phyloP scores from a whole-genome alignment of 2,329 filamentous ascomycete genomes.

The Phyllosticta capitalensis region DNA sequence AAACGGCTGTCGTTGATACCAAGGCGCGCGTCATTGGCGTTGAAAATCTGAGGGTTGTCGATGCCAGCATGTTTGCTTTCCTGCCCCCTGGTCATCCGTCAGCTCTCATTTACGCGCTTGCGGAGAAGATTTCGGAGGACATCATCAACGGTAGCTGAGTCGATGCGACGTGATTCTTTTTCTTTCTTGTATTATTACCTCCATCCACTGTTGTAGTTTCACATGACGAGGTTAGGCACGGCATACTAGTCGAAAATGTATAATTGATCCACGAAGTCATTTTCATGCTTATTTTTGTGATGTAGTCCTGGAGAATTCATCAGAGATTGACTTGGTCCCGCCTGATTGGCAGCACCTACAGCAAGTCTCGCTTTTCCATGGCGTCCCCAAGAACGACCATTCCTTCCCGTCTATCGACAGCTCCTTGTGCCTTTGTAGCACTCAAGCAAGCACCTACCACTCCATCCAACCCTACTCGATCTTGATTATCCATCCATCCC shows the following conservation, averaged over 20 bases:
- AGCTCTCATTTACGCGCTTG: conserved; percentile 1
- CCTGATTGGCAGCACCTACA: too few relatives aligned
- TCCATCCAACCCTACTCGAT: conserved; percentile 19
- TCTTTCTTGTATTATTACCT: not conserved
- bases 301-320: too few relatives aligned
- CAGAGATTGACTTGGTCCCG: too few relatives aligned
- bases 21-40: conserved; percentile 29
- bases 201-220: not conserved
- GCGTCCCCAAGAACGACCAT: too few relatives aligned
- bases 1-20: conserved; percentile 28
- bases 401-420: too few relatives aligned
- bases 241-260: not conserved
- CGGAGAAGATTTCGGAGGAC: conserved; percentile 13
- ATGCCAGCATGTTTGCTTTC: conserved; percentile 24
- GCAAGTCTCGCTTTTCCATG: too few relatives aligned
- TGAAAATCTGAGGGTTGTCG: conserved; percentile 29
- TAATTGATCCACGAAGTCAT: too few relatives aligned
- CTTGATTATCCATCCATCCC: conserved; percentile 36
- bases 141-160: conserved; percentile 1
- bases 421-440: too few relatives aligned
- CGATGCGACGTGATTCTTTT: not conserved
- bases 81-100: conserved; percentile 22
- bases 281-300: too few relatives aligned
- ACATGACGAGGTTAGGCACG: not conserved
- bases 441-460: not conserved